Evolutionary conservation across 495 filamentous ascomycete genomes (phyloP).

Genomic region (Letharia columbiana): DNA sequence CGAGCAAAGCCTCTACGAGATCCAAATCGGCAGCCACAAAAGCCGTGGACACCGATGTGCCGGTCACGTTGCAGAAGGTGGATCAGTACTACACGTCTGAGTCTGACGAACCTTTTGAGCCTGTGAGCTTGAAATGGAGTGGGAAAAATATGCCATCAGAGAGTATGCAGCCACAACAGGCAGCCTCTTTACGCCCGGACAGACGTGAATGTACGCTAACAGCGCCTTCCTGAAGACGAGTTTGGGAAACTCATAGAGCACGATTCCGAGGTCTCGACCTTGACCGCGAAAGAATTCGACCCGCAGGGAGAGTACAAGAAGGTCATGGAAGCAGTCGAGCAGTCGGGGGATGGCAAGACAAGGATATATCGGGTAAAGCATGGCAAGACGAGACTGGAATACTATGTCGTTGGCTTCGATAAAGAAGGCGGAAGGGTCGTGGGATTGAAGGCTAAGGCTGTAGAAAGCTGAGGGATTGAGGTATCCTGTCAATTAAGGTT

Average conservation of each 20-base stretch:
- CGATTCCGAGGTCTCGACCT: slow-evolving; percentile 42
- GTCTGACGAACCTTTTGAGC: slow-evolving; percentile 75
- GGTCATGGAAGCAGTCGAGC: slow-evolving; percentile 49
- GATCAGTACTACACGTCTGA: slow-evolving; percentile 68
- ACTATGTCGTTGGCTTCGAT: slow-evolving; percentile 62
- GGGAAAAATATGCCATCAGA: slow-evolving; percentile 32
- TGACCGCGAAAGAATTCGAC: slow-evolving; percentile 54
- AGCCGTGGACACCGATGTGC: slow-evolving; percentile 47
- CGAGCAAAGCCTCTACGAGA: slow-evolving; percentile 27
- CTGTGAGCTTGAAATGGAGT: slow-evolving; percentile 57
- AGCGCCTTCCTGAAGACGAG: slow-evolving; percentile 35
- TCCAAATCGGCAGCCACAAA: slow-evolving; percentile 28
- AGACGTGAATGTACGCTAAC: slow-evolving; percentile 11
- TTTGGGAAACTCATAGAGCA: slow-evolving; percentile 51
- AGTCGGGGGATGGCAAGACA: slow-evolving; percentile 51
- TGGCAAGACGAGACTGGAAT: slow-evolving; percentile 58
- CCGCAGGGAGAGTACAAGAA: slow-evolving; percentile 48
- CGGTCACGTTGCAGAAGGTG: slow-evolving; percentile 45
- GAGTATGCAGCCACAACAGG: slow-evolving; percentile 21
- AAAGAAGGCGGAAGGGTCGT: slow-evolving; percentile 50
- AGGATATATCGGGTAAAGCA: slow-evolving; percentile 61
- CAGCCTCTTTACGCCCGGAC: not conserved
- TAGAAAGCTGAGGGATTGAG: slow-evolving; percentile 51
- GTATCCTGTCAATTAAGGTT: not conserved
- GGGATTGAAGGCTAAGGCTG: slow-evolving; percentile 62